Percentiles rank a stretch among this genome's conserved stretches.
Conservation (phyloP, 116 monocot genomes). For the Iris pallida region DNA sequence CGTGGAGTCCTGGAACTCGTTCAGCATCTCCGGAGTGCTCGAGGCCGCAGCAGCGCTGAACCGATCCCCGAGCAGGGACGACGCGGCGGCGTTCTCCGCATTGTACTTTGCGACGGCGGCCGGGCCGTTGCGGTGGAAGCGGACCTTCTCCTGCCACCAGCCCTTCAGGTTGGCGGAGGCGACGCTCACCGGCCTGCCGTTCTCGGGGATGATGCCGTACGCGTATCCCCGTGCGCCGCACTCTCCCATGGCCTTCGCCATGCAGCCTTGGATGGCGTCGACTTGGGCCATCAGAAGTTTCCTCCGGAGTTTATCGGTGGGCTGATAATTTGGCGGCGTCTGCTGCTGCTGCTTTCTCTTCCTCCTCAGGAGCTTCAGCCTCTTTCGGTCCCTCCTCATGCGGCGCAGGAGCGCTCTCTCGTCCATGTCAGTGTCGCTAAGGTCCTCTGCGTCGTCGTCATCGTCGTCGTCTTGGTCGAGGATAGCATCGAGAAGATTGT, state of each 20-base stretch:
- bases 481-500: too few relatives aligned
- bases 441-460: background rate
- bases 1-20: conserved; percentile 57
- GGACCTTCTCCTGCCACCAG: conserved; percentile 63
- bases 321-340: background rate
- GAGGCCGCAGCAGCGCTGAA: conserved; percentile 10
- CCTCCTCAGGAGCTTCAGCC: conserved; percentile 38
- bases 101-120: conserved; percentile 44
- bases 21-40: conserved; percentile 24
- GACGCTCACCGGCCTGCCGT: conserved; percentile 51
- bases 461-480: too few relatives aligned
- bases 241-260: conserved; percentile 64
- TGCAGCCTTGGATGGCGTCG: conserved; percentile 47
- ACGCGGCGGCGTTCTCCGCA: conserved; percentile 9
- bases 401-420: conserved; percentile 44
- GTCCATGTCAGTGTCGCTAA: conserved; percentile 41
- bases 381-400: conserved; percentile 53
- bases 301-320: conserved; percentile 20
- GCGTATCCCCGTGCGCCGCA: conserved; percentile 64
- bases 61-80: conserved; percentile 4
- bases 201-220: conserved; percentile 57
- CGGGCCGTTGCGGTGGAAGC: conserved; percentile 46
- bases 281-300: background rate
- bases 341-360: conserved; percentile 25
- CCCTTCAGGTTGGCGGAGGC: conserved; percentile 57